These are phyloP conservation scores for Exophiala viscosa DNA, from an alignment of 2,329 filamentous ascomycete genomes.

Conservation along the genomic window DNA sequence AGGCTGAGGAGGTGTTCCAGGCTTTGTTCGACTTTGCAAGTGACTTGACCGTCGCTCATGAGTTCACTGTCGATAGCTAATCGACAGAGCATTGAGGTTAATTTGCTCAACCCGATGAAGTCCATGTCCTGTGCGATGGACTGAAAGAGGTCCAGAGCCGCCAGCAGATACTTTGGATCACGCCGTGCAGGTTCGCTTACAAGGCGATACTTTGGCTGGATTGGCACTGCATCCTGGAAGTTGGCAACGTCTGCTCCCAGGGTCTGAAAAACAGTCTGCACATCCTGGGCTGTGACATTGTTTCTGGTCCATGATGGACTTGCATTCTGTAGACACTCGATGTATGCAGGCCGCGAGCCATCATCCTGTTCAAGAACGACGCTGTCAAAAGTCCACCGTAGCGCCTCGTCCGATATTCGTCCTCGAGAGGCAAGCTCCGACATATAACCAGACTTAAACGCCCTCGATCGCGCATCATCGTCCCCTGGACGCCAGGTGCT, in stretches of 20 bases:
- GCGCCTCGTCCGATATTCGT: constrained; percentile 59
- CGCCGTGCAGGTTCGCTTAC: constrained; percentile 4
- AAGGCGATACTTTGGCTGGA: constrained; percentile 15
- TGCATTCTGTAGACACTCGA: constrained; percentile 49
- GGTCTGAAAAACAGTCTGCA: constrained; percentile 20
- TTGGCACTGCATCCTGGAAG: constrained; percentile 14
- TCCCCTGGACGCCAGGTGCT: constrained; percentile 33
- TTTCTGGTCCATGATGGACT: constrained; percentile 32
- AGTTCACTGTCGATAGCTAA: constrained; percentile 21
- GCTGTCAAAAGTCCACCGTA: constrained; percentile 57
- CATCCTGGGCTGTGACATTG: constrained; percentile 19
- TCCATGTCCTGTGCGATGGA: constrained; percentile 25
- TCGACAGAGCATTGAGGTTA: constrained; percentile 24
- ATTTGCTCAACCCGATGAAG: constrained; percentile 22
- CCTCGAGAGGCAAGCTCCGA: constrained; percentile 50
- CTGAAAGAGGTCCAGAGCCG: constrained; percentile 19
- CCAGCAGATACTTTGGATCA: constrained; percentile 21
- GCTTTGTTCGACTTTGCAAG: constrained; percentile 18
- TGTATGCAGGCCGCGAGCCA: constrained; percentile 59
- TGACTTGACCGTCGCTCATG: constrained; percentile 21
- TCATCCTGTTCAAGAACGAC: constrained; percentile 49
- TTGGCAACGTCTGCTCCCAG: constrained; percentile 22
- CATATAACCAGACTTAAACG: constrained; percentile 61
- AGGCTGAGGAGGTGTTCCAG: constrained; percentile 19
- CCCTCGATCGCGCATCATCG: constrained; percentile 53